Percentiles rank a stretch among this genome's conserved stretches.
phyloP scores from a whole-genome alignment of 1,284 basidiomycete genomes.

The Ceraceosorus guamensis region DNA sequence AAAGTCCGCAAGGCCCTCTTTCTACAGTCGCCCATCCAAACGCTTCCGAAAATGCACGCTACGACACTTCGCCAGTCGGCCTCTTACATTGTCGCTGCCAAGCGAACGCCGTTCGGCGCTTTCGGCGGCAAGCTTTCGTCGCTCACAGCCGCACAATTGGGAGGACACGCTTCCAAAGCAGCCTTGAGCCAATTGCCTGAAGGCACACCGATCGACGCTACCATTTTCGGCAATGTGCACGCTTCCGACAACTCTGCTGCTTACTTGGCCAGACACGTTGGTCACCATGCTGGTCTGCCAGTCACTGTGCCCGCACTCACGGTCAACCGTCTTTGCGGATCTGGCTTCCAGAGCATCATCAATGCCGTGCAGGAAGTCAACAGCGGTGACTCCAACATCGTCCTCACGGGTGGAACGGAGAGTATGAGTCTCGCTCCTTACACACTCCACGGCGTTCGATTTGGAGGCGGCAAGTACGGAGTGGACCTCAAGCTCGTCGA shows the following conservation, averaged over 20 bases:
- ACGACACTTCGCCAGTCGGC: background rate
- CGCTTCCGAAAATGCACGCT: background rate
- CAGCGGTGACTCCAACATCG: slow-evolving; percentile 74
- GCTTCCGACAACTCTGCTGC: slow-evolving; percentile 60
- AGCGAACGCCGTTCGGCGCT: slow-evolving; percentile 56
- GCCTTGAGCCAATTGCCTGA: slow-evolving; percentile 53
- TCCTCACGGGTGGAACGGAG: slow-evolving; percentile 89
- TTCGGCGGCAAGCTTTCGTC: slow-evolving; percentile 53
- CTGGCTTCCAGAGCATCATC: slow-evolving; percentile 89
- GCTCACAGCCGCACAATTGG: slow-evolving; percentile 49
- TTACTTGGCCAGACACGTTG: slow-evolving; percentile 90
- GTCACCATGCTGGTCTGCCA: slow-evolving; percentile 67
- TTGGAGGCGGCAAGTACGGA: slow-evolving; percentile 50
- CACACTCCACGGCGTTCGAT: slow-evolving; percentile 48
- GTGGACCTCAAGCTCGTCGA: slow-evolving; percentile 57
- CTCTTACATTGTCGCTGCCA: slow-evolving; percentile 50
- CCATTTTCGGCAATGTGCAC: slow-evolving; percentile 45
- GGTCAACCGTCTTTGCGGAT: slow-evolving; percentile 78
- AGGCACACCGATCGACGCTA: slow-evolving; percentile 51
- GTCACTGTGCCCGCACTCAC: slow-evolving; percentile 55
- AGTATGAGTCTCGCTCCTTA: slow-evolving; percentile 88
- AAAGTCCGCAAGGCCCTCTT: too few relatives aligned
- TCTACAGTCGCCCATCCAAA: too few relatives aligned
- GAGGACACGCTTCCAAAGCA: slow-evolving; percentile 54
- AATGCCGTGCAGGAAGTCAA: slow-evolving; percentile 84